Evolutionary conservation across 176 grass and related monocot genomes (phyloP), one percentile per base, ranked within the genome.

Genomic region (Carex pumila): DNA sequence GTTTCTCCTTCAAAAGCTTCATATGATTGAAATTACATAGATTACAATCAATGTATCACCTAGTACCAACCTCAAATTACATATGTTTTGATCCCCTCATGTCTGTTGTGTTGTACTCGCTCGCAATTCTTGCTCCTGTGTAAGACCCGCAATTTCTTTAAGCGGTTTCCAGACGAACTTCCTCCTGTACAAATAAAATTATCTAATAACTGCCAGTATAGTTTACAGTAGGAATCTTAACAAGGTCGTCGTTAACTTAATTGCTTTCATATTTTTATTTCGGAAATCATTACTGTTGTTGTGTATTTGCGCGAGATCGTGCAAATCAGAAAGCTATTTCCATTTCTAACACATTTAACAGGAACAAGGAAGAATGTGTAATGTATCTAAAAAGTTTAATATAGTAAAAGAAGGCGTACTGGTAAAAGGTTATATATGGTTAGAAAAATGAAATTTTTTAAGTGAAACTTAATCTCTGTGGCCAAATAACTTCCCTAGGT

Each of bases 81-180:
- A 25, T 25, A 25, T 25, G 25, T 25, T 25, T 25, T 25, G 0
- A 53, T 53, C 11, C 14, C 45, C n/a, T 74, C 45, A 74, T 53
- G 19, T n/a, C 45, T 74, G 45, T 53, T 52, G 10, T 45, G 41
- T 45, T 74, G 71, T 50, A 29, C 71, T 86, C 21, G 53, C 63
- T 79, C 61, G 10, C 37, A 57, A 22, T 13, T 61, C 69, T 86
- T 71, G 84, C 5, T 34, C 66, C 21, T 89, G 56, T 64, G 90
- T 83, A 34, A 98, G 92, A 77, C 92, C 92, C 0, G 91, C 79
- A 50, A 90, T 91, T 58, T 98, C 92, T 75, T 92, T 93, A 45
- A 98, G 91, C 11, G 92, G 95, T 85, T 86, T 98, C 95, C 91
- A 98, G 6, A 91, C 17, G 2, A 98, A 98, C 67, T 91, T 91